Conservation (phyloP, 352 stramenopile species). For the Globisporangium spinosum region DNA sequence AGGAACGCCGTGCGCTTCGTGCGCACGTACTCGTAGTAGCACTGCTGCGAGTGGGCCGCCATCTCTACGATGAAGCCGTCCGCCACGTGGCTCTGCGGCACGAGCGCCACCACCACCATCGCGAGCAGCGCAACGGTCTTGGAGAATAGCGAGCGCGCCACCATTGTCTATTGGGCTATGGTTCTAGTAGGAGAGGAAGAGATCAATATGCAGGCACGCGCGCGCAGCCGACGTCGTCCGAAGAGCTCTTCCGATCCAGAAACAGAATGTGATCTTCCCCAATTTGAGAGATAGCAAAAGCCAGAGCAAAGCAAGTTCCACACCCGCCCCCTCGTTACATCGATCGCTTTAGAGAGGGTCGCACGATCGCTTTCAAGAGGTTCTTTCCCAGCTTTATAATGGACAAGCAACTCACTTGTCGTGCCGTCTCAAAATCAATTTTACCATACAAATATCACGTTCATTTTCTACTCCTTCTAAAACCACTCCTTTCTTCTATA, state of each 20-base stretch:
- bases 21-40: conserved; percentile 83
- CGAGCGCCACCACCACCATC: conserved; percentile 19
- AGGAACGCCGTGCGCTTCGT: conserved; percentile 85
- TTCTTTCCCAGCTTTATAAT: neutral
- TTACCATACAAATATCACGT: neutral
- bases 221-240: neutral
- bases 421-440: neutral
- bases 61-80: conserved; percentile 59
- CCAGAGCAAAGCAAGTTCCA: neutral
- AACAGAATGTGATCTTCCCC: conserved; percentile 7
- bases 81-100: conserved; percentile 13
- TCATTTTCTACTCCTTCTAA: neutral
- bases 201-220: neutral
- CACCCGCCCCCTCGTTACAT: neutral
- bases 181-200: neutral
- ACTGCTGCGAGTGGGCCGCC: conserved; percentile 50
- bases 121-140: conserved; percentile 21
- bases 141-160: conserved; percentile 2
- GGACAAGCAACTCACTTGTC: neutral
- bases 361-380: neutral
- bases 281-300: neutral
- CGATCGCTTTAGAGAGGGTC: neutral
- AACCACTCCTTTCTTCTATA: neutral
- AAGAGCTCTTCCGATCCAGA: conserved; percentile 1
- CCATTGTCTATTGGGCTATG: neutral